Evolutionary conservation across 805 yeast species (phyloP).

Genomic region (Ogataea methanolica): DNA sequence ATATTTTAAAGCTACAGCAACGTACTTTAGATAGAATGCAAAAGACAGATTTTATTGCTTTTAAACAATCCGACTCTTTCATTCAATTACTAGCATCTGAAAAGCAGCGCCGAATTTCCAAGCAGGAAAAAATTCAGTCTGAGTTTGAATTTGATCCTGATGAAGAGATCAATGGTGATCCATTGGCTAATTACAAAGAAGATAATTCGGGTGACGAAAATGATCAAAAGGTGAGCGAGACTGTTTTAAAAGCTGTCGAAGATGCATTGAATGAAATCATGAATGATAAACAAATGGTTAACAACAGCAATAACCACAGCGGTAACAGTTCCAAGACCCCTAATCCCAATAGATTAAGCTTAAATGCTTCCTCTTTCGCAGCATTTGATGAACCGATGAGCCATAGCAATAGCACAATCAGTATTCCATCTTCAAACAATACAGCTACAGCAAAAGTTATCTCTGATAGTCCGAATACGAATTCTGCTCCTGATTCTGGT

Average conservation of each 20-base stretch:
- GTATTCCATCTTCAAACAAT: background rate
- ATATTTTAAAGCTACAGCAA: slow-evolving; percentile 56
- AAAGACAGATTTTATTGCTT: slow-evolving; percentile 49
- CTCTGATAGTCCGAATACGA: background rate
- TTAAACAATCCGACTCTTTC: slow-evolving; percentile 55
- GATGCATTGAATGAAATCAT: slow-evolving; percentile 62
- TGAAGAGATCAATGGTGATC: slow-evolving; percentile 28
- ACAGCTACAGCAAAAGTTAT: background rate
- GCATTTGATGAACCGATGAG: slow-evolving; percentile 7
- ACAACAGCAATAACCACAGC: background rate
- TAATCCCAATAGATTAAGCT: too few species aligned
- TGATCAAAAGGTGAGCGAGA: slow-evolving; percentile 34
- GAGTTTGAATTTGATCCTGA: slow-evolving; percentile 7
- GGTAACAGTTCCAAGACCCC: too few species aligned
- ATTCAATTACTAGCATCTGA: slow-evolving; percentile 47
- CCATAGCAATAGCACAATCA: background rate
- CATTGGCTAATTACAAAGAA: slow-evolving; percentile 27
- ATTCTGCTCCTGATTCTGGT: slow-evolving; percentile 5
- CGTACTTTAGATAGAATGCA: slow-evolving; percentile 48
- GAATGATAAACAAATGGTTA: slow-evolving; percentile 21
- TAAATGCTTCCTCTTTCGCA: slow-evolving; percentile 2
- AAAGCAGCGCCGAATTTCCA: slow-evolving; percentile 3
- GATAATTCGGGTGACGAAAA: slow-evolving; percentile 31
- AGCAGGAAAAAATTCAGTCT: background rate
- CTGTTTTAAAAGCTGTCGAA: slow-evolving; percentile 57